These are phyloP conservation scores for Fusarium ramigenum DNA, from an alignment of 2,329 filamentous ascomycete species.

Conservation along the genomic window DNA sequence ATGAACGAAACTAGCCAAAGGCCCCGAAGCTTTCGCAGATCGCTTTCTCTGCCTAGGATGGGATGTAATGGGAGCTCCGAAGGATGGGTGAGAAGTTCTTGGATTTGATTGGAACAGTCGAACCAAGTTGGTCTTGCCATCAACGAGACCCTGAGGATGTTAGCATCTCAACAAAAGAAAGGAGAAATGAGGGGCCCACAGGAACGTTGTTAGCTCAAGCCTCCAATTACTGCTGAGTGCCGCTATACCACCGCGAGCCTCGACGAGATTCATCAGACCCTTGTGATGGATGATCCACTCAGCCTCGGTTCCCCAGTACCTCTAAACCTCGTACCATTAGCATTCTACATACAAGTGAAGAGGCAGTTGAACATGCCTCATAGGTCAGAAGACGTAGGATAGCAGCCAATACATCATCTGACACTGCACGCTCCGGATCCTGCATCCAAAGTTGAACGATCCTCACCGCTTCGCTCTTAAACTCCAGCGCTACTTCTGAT, in stretches of 20 bases:
- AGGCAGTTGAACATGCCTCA: not conserved
- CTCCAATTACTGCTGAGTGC: constrained; percentile 5
- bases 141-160: not conserved
- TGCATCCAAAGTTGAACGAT: constrained; percentile 48
- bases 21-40: not conserved
- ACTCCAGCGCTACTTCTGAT: constrained; percentile 43
- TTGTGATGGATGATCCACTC: constrained; percentile 12
- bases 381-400: not conserved
- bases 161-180: not conserved
- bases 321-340: not conserved
- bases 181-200: not conserved
- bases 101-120: constrained; percentile 12
- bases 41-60: not conserved
- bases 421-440: constrained; percentile 43
- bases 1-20: constrained; percentile 4
- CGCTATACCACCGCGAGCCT: not conserved
- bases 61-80: not conserved
- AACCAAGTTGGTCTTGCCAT: constrained; percentile 8
- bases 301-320: constrained; percentile 6
- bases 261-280: not conserved
- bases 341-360: not conserved
- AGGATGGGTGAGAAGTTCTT: not conserved
- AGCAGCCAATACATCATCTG: constrained; percentile 41
- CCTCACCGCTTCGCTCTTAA: constrained; percentile 49
- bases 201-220: constrained; percentile 3